Conservation (phyloP, 164 flowering plant genomes). For the Sextonia rubra region DNA sequence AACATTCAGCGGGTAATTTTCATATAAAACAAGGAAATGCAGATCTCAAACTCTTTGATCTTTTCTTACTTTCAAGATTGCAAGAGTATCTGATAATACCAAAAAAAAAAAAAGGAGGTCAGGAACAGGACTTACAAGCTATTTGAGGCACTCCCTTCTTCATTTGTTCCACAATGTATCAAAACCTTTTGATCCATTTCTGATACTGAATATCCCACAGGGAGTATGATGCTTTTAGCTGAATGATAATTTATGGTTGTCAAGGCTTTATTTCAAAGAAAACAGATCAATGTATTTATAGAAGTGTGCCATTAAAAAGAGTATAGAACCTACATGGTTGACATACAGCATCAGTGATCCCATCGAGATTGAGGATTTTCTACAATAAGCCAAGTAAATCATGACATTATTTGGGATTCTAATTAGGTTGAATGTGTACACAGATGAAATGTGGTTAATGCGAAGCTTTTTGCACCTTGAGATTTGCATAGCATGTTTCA, state of each 20-base stretch:
- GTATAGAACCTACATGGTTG: conserved; percentile 36
- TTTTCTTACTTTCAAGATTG: neutral
- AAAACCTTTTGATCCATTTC: conserved; percentile 41
- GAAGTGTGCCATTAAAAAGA: neutral
- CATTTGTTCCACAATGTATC: conserved; percentile 32
- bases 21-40: neutral
- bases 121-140: conserved; percentile 32
- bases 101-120: neutral
- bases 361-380: conserved; percentile 64
- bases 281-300: neutral
- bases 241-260: neutral
- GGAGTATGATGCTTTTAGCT: conserved; percentile 27
- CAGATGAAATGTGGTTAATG: neutral
- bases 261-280: neutral
- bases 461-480: conserved; percentile 58
- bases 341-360: conserved; percentile 12
- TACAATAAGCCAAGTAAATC: conserved; percentile 20
- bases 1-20: neutral
- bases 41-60: neutral
- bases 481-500: conserved; percentile 59
- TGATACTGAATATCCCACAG: conserved; percentile 32
- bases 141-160: conserved; percentile 32
- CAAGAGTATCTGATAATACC: neutral
- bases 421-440: neutral
- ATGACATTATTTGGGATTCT: neutral